Evolutionary conservation across 2,329 filamentous ascomycete genomes (phyloP).

Genomic region (Aspergillus tanneri): DNA sequence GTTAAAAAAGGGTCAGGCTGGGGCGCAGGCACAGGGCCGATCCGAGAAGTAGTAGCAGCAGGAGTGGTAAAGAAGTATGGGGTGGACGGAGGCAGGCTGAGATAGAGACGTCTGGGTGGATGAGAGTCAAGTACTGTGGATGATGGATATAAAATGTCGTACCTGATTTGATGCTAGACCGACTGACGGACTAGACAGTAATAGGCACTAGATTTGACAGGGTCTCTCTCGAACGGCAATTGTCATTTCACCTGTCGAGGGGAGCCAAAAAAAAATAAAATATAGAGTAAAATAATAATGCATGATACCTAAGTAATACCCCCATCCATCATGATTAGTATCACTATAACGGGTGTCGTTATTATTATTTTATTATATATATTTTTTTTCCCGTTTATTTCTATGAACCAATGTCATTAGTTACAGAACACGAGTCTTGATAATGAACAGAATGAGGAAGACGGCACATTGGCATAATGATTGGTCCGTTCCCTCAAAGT

Average conservation of each 20-base stretch:
- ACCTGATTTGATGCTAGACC: slow-evolving; percentile 10
- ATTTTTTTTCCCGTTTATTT: slow-evolving; percentile 1
- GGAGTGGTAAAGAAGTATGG: slow-evolving; percentile 13
- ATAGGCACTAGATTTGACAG: not conserved
- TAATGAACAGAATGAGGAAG: slow-evolving; percentile 20
- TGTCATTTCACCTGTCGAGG: slow-evolving; percentile 2
- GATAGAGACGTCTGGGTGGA: slow-evolving; percentile 1
- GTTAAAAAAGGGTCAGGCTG: slow-evolving; percentile 24
- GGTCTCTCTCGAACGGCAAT: not conserved
- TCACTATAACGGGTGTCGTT: not conserved
- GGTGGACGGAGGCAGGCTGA: slow-evolving; percentile 8
- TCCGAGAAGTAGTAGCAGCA: slow-evolving; percentile 16
- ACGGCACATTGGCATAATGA: slow-evolving; percentile 15
- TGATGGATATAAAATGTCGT: slow-evolving; percentile 2
- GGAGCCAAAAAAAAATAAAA: not conserved
- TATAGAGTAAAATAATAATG: not conserved
- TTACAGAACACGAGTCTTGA: slow-evolving; percentile 15
- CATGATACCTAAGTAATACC: slow-evolving; percentile 4
- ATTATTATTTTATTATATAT: slow-evolving; percentile 1
- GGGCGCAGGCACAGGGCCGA: slow-evolving; percentile 22
- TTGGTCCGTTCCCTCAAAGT: slow-evolving; percentile 16
- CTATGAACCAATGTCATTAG: not conserved
- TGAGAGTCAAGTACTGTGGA: not conserved
- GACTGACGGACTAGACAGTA: slow-evolving; percentile 7
- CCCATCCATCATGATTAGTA: slow-evolving; percentile 4